Evolutionary conservation across 164 flowering plant species (phyloP), one percentile per base, ranked within the genome.

Genomic region (Stephania japonica): DNA sequence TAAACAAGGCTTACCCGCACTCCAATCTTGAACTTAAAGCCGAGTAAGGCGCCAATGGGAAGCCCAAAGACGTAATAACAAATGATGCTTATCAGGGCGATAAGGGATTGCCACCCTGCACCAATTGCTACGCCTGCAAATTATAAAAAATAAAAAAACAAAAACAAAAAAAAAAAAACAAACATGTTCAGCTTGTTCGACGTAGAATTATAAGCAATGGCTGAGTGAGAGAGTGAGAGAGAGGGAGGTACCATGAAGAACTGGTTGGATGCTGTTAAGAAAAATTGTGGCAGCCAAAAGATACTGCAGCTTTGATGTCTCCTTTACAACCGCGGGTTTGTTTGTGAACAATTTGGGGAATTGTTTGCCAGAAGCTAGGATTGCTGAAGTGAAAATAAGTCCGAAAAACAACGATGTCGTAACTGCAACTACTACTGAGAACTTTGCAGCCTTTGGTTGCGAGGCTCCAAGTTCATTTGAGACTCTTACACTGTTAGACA

Each of bases 51-150:
- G 19, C 88, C 88, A 13, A 79, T 11, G 6, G 91, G 91, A 49
- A 86, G 78, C 8, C 91, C 91, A 41, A 88, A 47, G 12, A 85
- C 16, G 69, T 85, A 88, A 80, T 86, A 88, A 83, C 87, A 85
- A 0, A 65, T 85, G 7, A 75, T 62, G 72, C 84, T 86, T 61
- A 88, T 71, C 23, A 73, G 43, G 23, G 89, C 91, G 49, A 88
- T 85, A 12, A 72, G 65, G 41, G 67, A 44, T 63, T 88, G 91
- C 91, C 88, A 85, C 1, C 89, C 91, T 65, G 91, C 91, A 67
- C 91, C 91, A 27, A 86, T 83, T 59, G 87, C 88, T 16, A 85
- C 89, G 21, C 91, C 91, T 86, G 84, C 75, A 76, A 26, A 12
- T 42, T 32, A 68, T 25, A 61, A 65, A 14, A 67, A 25, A 67